Base-by-base conservation (phyloP, 805 yeast genomes). In the Starmera pachycereana region DNA sequence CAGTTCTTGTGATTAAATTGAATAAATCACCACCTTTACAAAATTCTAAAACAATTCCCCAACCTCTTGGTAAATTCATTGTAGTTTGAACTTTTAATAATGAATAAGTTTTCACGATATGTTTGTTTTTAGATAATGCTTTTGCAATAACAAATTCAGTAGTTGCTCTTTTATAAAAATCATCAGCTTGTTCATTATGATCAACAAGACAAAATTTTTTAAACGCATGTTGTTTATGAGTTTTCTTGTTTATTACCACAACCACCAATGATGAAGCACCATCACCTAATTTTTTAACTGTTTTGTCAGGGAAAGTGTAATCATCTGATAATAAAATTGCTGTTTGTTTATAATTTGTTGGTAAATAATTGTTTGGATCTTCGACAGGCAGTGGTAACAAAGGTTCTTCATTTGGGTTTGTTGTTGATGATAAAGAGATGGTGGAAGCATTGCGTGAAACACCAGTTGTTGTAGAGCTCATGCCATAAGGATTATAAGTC, bases 191-290 rank as follows among this genome's bases (percentile, higher is more conserved):
- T 58, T 84, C 95, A 45, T 73, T 72, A n/a, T 47, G 48, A 36
- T 71, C 57, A 41, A 82, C 70, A 37, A 81, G 58, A 8, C 71
- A 63, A 49, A 83, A 76, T 52, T 74, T 75, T 57, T 83, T 83
- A 52, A 82, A 64, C 0, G 90, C 90, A 57, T 61, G 81, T 6
- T 68, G 46, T 42, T 69, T 66, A 40, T 66, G 67, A 18, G 58
- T 54, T 19, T 56, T 48, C 33, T 61, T 57, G 12, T 62, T 56
- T 40, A 63, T 61, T 4, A 72, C 58, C 41, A 71, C 71, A 40
- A 79, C 65, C 16, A 83, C 88, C 37, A 73, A 72, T 6, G 86
- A 73, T 3, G 83, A 74, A 4, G 89, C 89, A 37, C 94, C 92
- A 40, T 71, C 73, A 3, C 89, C 92, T 38, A 83, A 56, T 36